Evolutionary conservation across 768 basidiomycete species (phyloP).

Genomic region (Termitomyces sp.): DNA sequence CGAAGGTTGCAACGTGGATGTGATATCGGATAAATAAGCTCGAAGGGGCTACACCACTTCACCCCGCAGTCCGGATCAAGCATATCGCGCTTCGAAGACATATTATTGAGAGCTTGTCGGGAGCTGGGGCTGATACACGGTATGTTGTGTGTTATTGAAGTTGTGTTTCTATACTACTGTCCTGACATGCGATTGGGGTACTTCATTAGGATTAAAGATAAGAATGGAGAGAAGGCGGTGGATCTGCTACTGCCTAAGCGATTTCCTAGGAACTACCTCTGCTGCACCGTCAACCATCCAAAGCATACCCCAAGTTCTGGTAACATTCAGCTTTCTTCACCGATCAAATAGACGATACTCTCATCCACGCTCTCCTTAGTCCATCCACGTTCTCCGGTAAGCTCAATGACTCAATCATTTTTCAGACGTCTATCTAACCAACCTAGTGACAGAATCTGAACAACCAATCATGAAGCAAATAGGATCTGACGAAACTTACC

Average conservation of each 20-base stretch:
- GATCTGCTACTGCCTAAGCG: constrained; percentile 52
- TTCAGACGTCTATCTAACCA: neutral
- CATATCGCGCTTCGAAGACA: constrained; percentile 49
- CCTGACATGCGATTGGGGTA: neutral
- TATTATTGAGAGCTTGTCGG: constrained; percentile 63
- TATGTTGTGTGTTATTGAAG: constrained; percentile 30
- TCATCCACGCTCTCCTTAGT: constrained; percentile 35
- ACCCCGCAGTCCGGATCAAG: constrained; percentile 61
- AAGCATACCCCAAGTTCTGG: constrained; percentile 41
- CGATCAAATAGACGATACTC: constrained; percentile 22
- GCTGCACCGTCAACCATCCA: constrained; percentile 41
- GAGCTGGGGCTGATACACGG: constrained; percentile 76
- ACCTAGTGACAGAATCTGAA: constrained; percentile 3
- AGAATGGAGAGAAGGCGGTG: constrained; percentile 52
- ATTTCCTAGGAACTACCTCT: constrained; percentile 33
- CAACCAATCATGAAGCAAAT: neutral
- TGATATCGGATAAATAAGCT: constrained; percentile 64
- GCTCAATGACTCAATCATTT: constrained; percentile 10
- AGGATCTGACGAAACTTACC: constrained; percentile 20
- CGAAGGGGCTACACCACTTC: constrained; percentile 73
- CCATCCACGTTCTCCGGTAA: constrained; percentile 33
- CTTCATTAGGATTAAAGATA: constrained; percentile 80
- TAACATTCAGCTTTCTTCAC: constrained; percentile 36
- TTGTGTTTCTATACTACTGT: neutral
- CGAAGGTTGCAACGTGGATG: constrained; percentile 83